These are phyloP conservation scores for Penicillium rolfsii DNA, from an alignment of 2,329 filamentous ascomycete species.

Conservation along the genomic window DNA sequence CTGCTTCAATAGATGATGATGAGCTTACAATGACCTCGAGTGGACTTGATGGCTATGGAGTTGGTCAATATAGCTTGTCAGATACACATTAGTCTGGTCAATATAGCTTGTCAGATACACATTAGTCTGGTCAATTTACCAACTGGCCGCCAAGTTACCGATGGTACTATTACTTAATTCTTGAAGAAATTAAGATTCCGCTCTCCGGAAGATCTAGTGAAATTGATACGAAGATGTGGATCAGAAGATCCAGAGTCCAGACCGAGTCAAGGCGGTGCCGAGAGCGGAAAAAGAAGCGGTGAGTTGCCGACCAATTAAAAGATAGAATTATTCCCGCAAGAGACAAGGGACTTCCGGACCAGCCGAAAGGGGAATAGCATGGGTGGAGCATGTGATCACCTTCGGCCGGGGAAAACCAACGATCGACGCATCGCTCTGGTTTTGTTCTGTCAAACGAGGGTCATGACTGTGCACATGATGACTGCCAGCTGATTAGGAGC, in stretches of 20 bases:
- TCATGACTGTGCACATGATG: slow-evolving; percentile 15
- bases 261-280: background rate
- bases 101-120: background rate
- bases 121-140: background rate
- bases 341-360: background rate
- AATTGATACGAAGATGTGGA: no score
- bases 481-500: background rate
- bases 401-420: slow-evolving; percentile 20
- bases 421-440: slow-evolving; percentile 18
- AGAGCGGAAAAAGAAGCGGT: background rate
- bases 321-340: background rate
- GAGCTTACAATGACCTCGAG: background rate
- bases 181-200: no score
- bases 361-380: slow-evolving; percentile 10
- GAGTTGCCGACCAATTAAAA: background rate
- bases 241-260: background rate
- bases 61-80: slow-evolving; percentile 1
- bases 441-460: slow-evolving; percentile 10
- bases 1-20: background rate
- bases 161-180: no score
- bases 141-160: no score
- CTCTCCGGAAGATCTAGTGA: background rate
- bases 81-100: background rate
- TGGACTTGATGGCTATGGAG: background rate
- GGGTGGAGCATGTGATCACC: slow-evolving; percentile 24